Evolutionary conservation across 2,329 filamentous ascomycete genomes (phyloP), one percentile per base, ranked within the genome.

Genomic region (Ophiosphaerella korrae): DNA sequence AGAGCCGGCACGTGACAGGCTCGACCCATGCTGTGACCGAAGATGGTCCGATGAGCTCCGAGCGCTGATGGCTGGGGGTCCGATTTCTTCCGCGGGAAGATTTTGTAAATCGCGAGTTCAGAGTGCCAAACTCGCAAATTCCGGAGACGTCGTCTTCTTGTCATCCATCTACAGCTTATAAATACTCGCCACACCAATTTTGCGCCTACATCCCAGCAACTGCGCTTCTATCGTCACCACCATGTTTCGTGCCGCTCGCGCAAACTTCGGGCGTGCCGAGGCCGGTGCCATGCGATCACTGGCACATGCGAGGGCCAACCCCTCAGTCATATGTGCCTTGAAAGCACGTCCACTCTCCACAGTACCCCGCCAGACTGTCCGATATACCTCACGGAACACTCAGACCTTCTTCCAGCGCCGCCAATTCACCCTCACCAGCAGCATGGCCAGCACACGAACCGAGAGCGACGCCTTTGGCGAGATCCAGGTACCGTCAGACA

Each of bases 391-490:
- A 44, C 53, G 65, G 57, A 54, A 43, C 36, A 37, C 58, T 8
- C 62, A 61, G 45, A 32, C 34, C 32, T 41, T 50, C 50, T 50
- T 59, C 50, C 58, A 60, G 42, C 55, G 54, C 53, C 68, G 71
- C 55, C 64, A 59, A 26, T 74, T 74, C 59, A 64, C 51, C 58
- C 57, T 61, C 47, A 67, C 71, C 45, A 54, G 56, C 60, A 71
- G 39, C 47, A 75, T 75, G 72, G 68, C 70, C 53, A 68, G 65
- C 48, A 88, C 87, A 61, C 86, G 94, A 78, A 90, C 88, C 70
- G 94, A 99, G 80, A 94, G 86, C 78, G 94, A 99, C 82, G 94
- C 94, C 77, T 97, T 97, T 82, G 94, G 94, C 78, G 92, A 96
- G 81, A 85, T 99, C 75, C 86, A 96, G 81, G 92, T 97, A 65